Evolutionary conservation across 257 asterid genomes (phyloP), one percentile per base, ranked within the genome.

Genomic region (Primulina huaijiensis): DNA sequence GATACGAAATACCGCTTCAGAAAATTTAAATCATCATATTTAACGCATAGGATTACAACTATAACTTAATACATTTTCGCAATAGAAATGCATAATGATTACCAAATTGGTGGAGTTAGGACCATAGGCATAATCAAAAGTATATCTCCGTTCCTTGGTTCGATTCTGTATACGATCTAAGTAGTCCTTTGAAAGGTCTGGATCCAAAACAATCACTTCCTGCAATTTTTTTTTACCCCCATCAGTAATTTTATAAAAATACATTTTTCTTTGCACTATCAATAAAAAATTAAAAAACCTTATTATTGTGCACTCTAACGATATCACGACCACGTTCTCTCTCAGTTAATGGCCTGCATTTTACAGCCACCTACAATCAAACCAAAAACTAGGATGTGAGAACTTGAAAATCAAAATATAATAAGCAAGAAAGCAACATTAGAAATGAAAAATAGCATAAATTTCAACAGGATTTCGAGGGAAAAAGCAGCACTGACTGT

Each of bases 201-300:
- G 98, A 87, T 92, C 98, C 85, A 92, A 77, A 58, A 92, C 84
- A 76, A 85, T 82, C 65, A 92, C 89, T 77, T 92, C 96, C 98
- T 92, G 75, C 86, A 85, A 65, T 33, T 66, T 73, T 73, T 74
- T 23, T 60, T 74, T 59, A 62, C 46, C 71, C n/a, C 71, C 74
- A n/a, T 73, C 50, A 53, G 17, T 52, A 14, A 59, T 66, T 61
- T 66, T 8, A 59, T 23, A 33, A 68, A 62, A 50, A 8, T 58
- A 75, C 30, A 33, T 33, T 33, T 5, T 33, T 8, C 20, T 57
- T 25, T 58, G 63, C 56, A 64, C 59, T 60, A 62, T 65, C 33
- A 57, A 46, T 64, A 19, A 35, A n/a, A 78, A 50, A 31, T 19
- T 30, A 70, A 55, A 78, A 46, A 46, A 90, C 97, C 97, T 87